Conservation (phyloP, 2,329 filamentous ascomycete species). For the Pseudogymnoascus verrucosus region DNA sequence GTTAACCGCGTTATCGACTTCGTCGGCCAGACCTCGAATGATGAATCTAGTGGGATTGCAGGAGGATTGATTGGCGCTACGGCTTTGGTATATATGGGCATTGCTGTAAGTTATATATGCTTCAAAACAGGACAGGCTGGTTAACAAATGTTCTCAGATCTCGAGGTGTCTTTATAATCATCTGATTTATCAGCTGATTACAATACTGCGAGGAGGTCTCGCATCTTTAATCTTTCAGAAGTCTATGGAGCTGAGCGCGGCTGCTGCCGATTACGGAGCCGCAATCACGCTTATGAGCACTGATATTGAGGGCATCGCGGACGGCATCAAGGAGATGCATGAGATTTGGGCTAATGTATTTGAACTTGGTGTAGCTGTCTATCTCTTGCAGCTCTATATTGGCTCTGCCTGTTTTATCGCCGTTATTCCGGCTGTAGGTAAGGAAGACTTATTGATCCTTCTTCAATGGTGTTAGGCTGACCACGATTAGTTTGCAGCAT, state of each 20-base stretch:
- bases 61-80: conserved; percentile 36
- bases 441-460: background rate
- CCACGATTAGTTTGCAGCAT: conserved; percentile 7
- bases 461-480: background rate
- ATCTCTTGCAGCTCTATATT: conserved; percentile 28
- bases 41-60: conserved; percentile 22
- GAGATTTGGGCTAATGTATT: conserved; percentile 32
- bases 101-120: conserved; percentile 28
- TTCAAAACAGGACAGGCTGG: background rate
- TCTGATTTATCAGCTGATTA: conserved; percentile 34
- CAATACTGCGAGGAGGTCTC: conserved; percentile 35
- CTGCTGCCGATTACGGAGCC: conserved; percentile 29
- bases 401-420: conserved; percentile 23
- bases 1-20: conserved; percentile 29
- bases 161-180: conserved; percentile 27
- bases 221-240: conserved; percentile 45
- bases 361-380: conserved; percentile 27
- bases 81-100: conserved; percentile 33
- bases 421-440: conserved; percentile 14
- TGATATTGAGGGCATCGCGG: conserved; percentile 32
- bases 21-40: conserved; percentile 21
- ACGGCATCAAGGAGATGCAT: conserved; percentile 22
- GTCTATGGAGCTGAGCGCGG: conserved; percentile 30
- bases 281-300: conserved; percentile 39
- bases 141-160: conserved; percentile 12